Evolutionary conservation across 139 green algal species (phyloP).

Genomic region (Limnomonas spitsbergensis): DNA sequence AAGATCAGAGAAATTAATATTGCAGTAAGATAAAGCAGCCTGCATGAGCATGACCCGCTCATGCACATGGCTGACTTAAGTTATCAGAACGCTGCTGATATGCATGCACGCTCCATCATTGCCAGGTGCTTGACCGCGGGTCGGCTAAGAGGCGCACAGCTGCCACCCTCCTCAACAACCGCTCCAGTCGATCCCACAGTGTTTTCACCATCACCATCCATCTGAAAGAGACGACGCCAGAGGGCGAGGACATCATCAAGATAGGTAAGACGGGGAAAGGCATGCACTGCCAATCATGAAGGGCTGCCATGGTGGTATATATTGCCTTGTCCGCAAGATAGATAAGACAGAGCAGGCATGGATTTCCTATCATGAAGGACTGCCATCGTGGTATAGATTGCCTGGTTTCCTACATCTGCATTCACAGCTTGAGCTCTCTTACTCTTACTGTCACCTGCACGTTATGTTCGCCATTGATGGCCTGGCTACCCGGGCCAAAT

Average conservation of each 20-base stretch:
- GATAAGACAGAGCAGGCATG: too few species aligned
- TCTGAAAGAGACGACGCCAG: constrained; percentile 82
- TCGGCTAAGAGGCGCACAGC: constrained; percentile 84
- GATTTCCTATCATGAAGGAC: too few species aligned
- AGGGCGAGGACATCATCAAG: constrained; percentile 97
- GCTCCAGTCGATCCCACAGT: constrained; percentile 93
- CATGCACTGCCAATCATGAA: too few species aligned
- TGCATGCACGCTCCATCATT: constrained; percentile 10
- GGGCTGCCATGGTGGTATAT: too few species aligned
- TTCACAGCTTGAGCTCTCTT: too few species aligned
- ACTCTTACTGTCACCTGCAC: too few species aligned
- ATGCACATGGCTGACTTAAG: not conserved
- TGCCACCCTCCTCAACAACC: constrained; percentile 96
- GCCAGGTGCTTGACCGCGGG: constrained; percentile 87
- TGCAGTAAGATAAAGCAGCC: not conserved
- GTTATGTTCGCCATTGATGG: too few species aligned
- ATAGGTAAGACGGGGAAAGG: constrained; percentile 30
- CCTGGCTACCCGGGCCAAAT: too few species aligned
- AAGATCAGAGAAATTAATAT: not conserved
- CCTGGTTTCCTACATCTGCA: too few species aligned
- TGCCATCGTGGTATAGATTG: too few species aligned
- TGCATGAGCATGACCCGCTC: not conserved
- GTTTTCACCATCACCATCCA: constrained; percentile 87
- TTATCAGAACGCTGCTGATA: not conserved
- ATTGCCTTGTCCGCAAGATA: too few species aligned